Conservation (phyloP, 768 basidiomycete genomes). For the Suillus hirtellus region DNA sequence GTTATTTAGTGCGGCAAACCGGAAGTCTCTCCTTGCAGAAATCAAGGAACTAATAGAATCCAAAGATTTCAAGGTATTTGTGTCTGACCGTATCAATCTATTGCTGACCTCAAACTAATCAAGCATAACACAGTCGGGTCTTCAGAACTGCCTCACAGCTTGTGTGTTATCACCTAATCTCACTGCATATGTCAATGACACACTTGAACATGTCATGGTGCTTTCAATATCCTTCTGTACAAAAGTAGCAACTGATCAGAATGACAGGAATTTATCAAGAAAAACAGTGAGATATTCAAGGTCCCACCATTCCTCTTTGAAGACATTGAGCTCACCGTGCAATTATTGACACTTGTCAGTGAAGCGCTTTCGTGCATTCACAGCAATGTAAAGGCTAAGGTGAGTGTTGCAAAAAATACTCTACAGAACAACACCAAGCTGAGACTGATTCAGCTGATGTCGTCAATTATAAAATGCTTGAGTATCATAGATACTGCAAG, state of each 20-base stretch:
- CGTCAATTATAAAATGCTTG: not conserved
- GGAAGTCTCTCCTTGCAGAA: not conserved
- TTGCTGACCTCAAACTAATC: not conserved
- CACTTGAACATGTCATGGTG: slow-evolving; percentile 8
- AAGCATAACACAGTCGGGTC: not conserved
- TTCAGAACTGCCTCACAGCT: not conserved
- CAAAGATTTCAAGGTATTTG: not conserved
- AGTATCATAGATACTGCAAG: slow-evolving; percentile 10
- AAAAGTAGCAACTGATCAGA: not conserved
- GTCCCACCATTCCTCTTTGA: not conserved
- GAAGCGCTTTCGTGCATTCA: not conserved
- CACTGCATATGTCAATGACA: slow-evolving; percentile 9
- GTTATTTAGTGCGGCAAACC: not conserved
- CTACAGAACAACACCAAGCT: not conserved
- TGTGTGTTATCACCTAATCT: slow-evolving; percentile 11
- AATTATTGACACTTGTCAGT: slow-evolving; percentile 3
- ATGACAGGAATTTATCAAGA: slow-evolving; percentile 10
- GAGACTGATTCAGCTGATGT: not conserved
- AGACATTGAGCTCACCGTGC: not conserved
- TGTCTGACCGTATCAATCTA: not conserved
- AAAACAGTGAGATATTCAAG: slow-evolving; percentile 8
- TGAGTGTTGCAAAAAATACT: not conserved
- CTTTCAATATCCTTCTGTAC: not conserved
- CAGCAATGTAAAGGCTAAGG: slow-evolving; percentile 1
- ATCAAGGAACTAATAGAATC: not conserved